Percentiles rank a stretch among this genome's conserved stretches.
Conservation (phyloP, 768 basidiomycete genomes). For the Phlebiopsis flavidoalba region DNA sequence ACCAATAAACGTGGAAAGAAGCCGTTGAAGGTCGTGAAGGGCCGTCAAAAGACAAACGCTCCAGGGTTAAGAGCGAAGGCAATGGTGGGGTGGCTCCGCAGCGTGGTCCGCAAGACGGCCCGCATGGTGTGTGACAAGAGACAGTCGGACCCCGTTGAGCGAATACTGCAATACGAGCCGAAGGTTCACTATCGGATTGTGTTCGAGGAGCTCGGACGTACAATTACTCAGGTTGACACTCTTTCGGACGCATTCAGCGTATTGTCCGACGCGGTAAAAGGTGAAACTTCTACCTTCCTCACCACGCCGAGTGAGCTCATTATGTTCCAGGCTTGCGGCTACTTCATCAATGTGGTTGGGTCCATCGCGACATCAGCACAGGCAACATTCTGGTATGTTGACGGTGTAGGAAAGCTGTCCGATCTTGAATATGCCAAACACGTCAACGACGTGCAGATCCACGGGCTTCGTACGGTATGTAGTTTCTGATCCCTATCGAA, state of each 20-base stretch:
- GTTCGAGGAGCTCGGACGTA: not conserved
- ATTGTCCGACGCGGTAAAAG: not conserved
- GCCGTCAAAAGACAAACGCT: too few relatives aligned
- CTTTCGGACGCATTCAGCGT: not conserved
- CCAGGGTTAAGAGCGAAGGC: too few relatives aligned
- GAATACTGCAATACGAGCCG: not conserved
- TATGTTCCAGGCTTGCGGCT: not conserved
- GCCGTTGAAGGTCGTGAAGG: too few relatives aligned
- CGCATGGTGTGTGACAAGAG: not conserved
- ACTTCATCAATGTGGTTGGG: conserved; percentile 5
- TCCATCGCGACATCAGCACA: conserved; percentile 9
- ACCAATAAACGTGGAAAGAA: too few relatives aligned
- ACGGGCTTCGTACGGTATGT: not conserved
- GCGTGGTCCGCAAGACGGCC: not conserved
- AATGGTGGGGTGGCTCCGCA: not conserved
- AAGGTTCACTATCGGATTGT: conserved; percentile 7
- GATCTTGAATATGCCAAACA: conserved; percentile 11
- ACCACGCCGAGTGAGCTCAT: not conserved
- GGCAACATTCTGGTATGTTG: conserved; percentile 10
- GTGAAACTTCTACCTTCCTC: not conserved
- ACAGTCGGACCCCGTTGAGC: not conserved
- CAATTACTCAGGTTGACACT: not conserved
- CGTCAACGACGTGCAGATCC: not conserved
- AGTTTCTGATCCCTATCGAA: not conserved
- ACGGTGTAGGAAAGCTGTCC: not conserved